phyloP scores from a whole-genome alignment of 2,329 filamentous ascomycete species.

The Penicillium sp. region DNA sequence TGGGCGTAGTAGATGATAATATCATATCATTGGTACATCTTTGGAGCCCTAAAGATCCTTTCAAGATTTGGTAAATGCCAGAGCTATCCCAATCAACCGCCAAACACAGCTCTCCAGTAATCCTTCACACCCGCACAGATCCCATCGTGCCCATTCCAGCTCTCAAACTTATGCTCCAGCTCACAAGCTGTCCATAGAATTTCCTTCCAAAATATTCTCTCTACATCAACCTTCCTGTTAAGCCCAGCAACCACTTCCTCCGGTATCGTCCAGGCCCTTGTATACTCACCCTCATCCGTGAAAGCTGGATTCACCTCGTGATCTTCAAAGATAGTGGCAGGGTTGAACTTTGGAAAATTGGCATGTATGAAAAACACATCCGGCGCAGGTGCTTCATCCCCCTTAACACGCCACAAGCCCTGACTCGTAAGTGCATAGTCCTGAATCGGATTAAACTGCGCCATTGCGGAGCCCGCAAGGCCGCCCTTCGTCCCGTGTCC shows the following conservation, averaged over 20 bases:
- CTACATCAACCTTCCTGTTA: slow-evolving; percentile 33
- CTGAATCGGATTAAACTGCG: slow-evolving; percentile 40
- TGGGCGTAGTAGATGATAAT: too few species aligned
- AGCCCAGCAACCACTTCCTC: slow-evolving; percentile 31
- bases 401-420: slow-evolving; percentile 31
- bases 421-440: slow-evolving; percentile 31
- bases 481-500: slow-evolving; percentile 31
- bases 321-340: slow-evolving; percentile 35
- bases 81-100: background rate
- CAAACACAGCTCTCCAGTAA: slow-evolving; percentile 36
- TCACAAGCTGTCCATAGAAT: slow-evolving; percentile 42
- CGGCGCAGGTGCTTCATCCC: slow-evolving; percentile 31
- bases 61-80: too few species aligned
- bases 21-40: too few species aligned
- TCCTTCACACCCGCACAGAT: slow-evolving; percentile 36
- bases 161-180: slow-evolving; percentile 34
- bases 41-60: too few species aligned
- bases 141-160: slow-evolving; percentile 30
- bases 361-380: slow-evolving; percentile 44
- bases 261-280: slow-evolving; percentile 36
- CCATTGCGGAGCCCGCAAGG: slow-evolving; percentile 42
- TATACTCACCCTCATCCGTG: slow-evolving; percentile 32
- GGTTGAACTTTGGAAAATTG: slow-evolving; percentile 45
- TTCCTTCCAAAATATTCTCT: slow-evolving; percentile 41
- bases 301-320: slow-evolving; percentile 30